Base-by-base conservation (phyloP, 495 filamentous ascomycete genomes). In the Lindgomyces ingoldianus region DNA sequence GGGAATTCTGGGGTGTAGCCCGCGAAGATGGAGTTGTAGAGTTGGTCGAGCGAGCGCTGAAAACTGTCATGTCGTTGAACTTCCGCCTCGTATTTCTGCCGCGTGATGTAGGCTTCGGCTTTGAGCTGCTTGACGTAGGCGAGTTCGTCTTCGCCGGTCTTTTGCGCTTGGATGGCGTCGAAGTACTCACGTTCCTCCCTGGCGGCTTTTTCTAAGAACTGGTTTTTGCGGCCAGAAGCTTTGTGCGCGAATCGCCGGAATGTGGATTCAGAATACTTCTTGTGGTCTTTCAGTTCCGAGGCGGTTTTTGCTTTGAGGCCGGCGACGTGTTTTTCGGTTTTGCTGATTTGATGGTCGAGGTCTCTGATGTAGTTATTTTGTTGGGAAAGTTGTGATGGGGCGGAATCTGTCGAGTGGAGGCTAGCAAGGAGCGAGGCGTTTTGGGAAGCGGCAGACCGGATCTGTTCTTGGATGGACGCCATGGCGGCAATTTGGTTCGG, bases 121-220 rank as follows among this genome's bases (percentile, higher is more conserved):
- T 63, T 57, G n/a, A 67, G 48, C 10, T 53, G 19, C n/a, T 26
- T 60, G 0, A 80, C 70, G 22, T 73, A 65, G 1, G 73, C 70
- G 12, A 76, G 71, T 16, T 72, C 58, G 18, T 77, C 72, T 57
- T 78, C 74, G 16, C 70, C 74, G 21, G 73, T 66, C 26, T 74
- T 71, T 63, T 79, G 76, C 27, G 71, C 41, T 33, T 80, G 75
- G 48, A 81, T 68, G 6, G 76, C 79, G 11, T 76, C 73, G 33
- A 80, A 75, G 65, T 81, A 81, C 57, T 82, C 79, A 16, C 65
- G 63, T 71, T 81, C 81, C 56, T 83, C 80, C 67, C 81, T 81
- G 19, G 70, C 64, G 16, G 78, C 78, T 45, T 72, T 73, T 14
- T 70, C 72, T 19, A 65, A 73, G 63, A 81, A 79, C 39, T 57